Evolutionary conservation across 2,329 filamentous ascomycete genomes (phyloP).

Genomic region (Cordyceps tenuipes): DNA sequence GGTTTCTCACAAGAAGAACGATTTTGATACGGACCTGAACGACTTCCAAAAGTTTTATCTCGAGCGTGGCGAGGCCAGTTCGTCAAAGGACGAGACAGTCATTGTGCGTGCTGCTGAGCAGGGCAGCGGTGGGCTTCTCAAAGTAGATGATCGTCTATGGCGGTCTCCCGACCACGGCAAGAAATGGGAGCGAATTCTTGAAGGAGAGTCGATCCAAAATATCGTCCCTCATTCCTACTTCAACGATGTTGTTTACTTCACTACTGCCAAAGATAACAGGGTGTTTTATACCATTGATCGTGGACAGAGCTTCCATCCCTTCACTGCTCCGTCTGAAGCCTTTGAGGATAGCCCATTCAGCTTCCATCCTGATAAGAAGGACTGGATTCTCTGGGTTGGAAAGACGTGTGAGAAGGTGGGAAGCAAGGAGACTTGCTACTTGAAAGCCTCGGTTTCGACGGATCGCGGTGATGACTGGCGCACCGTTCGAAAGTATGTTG

Average conservation of each 20-base stretch:
- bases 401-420: slow-evolving; percentile 54
- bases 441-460: slow-evolving; percentile 65
- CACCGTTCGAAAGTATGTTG: slow-evolving; percentile 62
- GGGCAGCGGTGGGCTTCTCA: slow-evolving; percentile 20
- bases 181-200: slow-evolving; percentile 64
- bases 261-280: slow-evolving; percentile 52
- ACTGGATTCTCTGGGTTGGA: slow-evolving; percentile 91
- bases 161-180: slow-evolving; percentile 84
- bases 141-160: slow-evolving; percentile 51
- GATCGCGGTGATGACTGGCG: slow-evolving; percentile 79
- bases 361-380: slow-evolving; percentile 78
- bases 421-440: slow-evolving; percentile 52
- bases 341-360: slow-evolving; percentile 41
- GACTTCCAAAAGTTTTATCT: slow-evolving; percentile 61
- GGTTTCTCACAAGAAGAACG: slow-evolving; percentile 50
- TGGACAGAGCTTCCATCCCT: slow-evolving; percentile 63
- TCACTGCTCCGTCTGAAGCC: slow-evolving; percentile 57
- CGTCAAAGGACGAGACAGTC: slow-evolving; percentile 62
- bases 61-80: slow-evolving; percentile 60
- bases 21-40: slow-evolving; percentile 52
- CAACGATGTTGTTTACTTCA: slow-evolving; percentile 79
- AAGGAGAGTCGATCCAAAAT: slow-evolving; percentile 57
- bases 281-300: slow-evolving; percentile 78
- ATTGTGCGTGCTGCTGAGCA: slow-evolving; percentile 42
- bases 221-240: slow-evolving; percentile 75